Percentiles rank a stretch among this genome's conserved stretches.
Conservation (phyloP, 495 filamentous ascomycete species). For the Echria macrotheca region DNA sequence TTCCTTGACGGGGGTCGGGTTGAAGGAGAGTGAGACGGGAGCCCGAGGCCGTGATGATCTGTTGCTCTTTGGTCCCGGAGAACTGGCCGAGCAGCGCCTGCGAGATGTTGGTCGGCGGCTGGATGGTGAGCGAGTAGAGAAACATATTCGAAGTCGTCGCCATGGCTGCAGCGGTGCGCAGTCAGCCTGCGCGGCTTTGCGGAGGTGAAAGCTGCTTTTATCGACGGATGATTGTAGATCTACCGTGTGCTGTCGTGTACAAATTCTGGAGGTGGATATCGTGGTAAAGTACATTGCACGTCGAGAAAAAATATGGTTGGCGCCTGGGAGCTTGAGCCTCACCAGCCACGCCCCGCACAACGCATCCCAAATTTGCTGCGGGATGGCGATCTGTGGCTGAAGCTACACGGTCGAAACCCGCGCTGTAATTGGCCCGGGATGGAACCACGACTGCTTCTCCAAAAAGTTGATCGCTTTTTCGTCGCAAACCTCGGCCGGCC, state of each 20-base stretch:
- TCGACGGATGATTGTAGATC: too few species aligned
- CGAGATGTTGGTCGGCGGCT: slow-evolving; percentile 79
- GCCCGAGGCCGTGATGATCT: slow-evolving; percentile 90
- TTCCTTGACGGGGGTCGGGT: slow-evolving; percentile 77
- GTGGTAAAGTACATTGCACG: too few species aligned
- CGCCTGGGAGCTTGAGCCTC: slow-evolving; percentile 1
- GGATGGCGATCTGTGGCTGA: slow-evolving; percentile 10
- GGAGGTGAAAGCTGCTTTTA: too few species aligned
- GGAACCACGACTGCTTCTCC: too few species aligned
- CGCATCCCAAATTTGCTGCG: too few species aligned
- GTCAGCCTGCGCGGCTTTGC: slow-evolving; percentile 48
- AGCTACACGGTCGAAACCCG: neutral
- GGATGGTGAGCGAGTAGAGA: slow-evolving; percentile 92
- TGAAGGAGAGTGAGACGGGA: slow-evolving; percentile 83
- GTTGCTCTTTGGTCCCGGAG: slow-evolving; percentile 89
- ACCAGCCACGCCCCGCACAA: slow-evolving; percentile 10
- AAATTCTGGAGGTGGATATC: too few species aligned
- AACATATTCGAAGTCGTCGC: slow-evolving; percentile 97
- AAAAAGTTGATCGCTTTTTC: too few species aligned
- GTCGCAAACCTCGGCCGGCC: neutral
- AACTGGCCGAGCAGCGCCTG: slow-evolving; percentile 93
- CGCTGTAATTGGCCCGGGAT: neutral
- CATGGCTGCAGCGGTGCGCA: slow-evolving; percentile 60
- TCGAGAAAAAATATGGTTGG: slow-evolving; percentile 12
- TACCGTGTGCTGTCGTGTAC: too few species aligned